phyloP scores from a whole-genome alignment of 208 protist species.

The Acanthamoeba culbertsoni region DNA sequence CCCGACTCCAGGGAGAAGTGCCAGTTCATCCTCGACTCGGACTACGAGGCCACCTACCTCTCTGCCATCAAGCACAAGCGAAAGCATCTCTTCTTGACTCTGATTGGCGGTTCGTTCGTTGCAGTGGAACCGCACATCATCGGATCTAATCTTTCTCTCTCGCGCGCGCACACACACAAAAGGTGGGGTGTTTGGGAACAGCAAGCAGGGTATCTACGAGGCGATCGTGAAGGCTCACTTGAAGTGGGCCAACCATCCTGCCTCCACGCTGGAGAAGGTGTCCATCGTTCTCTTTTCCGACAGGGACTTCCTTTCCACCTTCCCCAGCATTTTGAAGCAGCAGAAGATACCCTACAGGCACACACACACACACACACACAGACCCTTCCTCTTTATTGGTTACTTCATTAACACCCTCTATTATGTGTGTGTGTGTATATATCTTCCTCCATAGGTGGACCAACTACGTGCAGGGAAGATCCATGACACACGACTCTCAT shows the following conservation, averaged over 20 bases:
- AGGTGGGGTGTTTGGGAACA: slow-evolving; percentile 57
- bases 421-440: background rate
- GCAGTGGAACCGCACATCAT: too few relatives aligned
- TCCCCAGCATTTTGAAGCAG: background rate
- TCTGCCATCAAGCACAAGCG: slow-evolving; percentile 42
- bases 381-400: background rate
- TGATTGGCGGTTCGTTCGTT: slow-evolving; percentile 54
- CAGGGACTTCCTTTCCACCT: background rate
- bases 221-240: slow-evolving; percentile 52
- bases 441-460: background rate
- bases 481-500: background rate
- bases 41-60: slow-evolving; percentile 59
- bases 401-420: background rate
- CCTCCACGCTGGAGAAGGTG: slow-evolving; percentile 6
- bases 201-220: slow-evolving; percentile 17
- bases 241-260: slow-evolving; percentile 59
- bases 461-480: background rate
- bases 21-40: slow-evolving; percentile 59
- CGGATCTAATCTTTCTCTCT: too few relatives aligned
- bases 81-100: slow-evolving; percentile 25
- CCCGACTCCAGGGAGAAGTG: background rate
- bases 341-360: background rate
- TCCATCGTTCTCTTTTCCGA: slow-evolving; percentile 22
- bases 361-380: background rate
- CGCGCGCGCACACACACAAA: too few relatives aligned